Percentiles rank a stretch among this genome's conserved stretches.
Conservation (phyloP, 805 yeast genomes). For the Hemisphaericaspora nanyangensis region DNA sequence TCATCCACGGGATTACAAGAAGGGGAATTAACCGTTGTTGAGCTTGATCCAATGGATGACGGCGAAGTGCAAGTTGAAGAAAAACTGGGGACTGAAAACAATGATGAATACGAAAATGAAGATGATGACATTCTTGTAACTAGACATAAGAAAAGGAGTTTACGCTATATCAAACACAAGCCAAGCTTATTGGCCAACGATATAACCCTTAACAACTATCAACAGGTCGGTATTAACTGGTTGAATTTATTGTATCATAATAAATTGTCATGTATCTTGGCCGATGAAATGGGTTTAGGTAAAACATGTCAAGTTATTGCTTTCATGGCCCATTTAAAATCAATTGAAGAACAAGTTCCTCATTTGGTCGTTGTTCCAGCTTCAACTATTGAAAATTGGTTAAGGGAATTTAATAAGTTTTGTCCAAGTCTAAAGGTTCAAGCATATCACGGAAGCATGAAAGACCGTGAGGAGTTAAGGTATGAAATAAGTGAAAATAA, state of each 20-base stretch:
- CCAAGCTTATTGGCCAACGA: slow-evolving; percentile 66
- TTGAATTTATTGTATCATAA: slow-evolving; percentile 71
- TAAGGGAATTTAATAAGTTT: slow-evolving; percentile 87
- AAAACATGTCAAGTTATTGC: slow-evolving; percentile 96
- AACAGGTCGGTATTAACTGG: slow-evolving; percentile 98
- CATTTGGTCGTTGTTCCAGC: slow-evolving; percentile 95
- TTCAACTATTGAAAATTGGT: slow-evolving; percentile 96
- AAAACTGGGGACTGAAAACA: slow-evolving; percentile 23
- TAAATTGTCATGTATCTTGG: slow-evolving; percentile 84
- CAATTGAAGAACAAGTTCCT: slow-evolving; percentile 62
- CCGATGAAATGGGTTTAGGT: slow-evolving; percentile 99
- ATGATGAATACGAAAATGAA: slow-evolving; percentile 25
- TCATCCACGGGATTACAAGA: slow-evolving; percentile 49
- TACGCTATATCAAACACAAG: slow-evolving; percentile 57
- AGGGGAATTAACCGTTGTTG: slow-evolving; percentile 67
- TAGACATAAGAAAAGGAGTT: slow-evolving; percentile 17
- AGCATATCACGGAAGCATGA: slow-evolving; percentile 89
- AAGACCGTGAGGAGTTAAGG: slow-evolving; percentile 81
- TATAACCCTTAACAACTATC: slow-evolving; percentile 77
- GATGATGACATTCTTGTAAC: slow-evolving; percentile 30
- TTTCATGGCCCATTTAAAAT: slow-evolving; percentile 80
- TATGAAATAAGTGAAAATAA: slow-evolving; percentile 51
- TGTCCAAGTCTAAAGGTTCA: slow-evolving; percentile 79
- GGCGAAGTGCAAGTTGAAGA: slow-evolving; percentile 16
- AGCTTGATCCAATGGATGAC: slow-evolving; percentile 35